A percentile compares a stretch with the other conserved stretches of the same genome.
Conservation (phyloP, 139 green algal species). For the Marvania coccoides region DNA sequence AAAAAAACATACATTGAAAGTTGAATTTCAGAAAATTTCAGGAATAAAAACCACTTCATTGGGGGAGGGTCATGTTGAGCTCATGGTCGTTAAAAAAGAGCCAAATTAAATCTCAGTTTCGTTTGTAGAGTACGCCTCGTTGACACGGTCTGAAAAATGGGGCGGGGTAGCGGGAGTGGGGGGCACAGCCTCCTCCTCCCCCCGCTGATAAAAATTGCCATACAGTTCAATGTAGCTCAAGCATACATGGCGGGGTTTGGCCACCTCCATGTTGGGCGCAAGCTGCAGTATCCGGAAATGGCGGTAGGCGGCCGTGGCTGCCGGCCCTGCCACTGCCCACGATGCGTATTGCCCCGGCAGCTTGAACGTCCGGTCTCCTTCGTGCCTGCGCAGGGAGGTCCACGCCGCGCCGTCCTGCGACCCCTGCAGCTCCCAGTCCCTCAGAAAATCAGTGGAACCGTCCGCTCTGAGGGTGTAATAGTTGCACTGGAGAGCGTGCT, state of each 20-base stretch:
- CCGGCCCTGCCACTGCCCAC: conserved; percentile 63
- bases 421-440: conserved; percentile 77
- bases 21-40: no score
- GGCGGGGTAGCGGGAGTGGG: no score
- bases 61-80: no score
- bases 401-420: conserved; percentile 57
- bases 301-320: conserved; percentile 48
- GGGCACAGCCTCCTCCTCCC: no score
- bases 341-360: conserved; percentile 66
- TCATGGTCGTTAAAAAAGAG: no score
- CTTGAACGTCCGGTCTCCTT: conserved; percentile 49
- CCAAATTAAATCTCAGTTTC: no score
- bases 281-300: conserved; percentile 67
- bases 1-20: no score
- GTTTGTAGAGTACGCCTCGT: no score
- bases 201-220: conserved; percentile 57
- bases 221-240: conserved; percentile 79
- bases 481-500: conserved; percentile 56
- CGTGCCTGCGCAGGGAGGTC: conserved; percentile 56
- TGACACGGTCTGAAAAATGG: no score
- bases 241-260: conserved; percentile 38
- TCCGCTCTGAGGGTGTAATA: conserved; percentile 82
- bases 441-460: conserved; percentile 58
- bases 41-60: no score
- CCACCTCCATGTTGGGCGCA: conserved; percentile 21